Base-by-base conservation (phyloP, 352 stramenopile genomes). In the Globisporangium carolinianum region DNA sequence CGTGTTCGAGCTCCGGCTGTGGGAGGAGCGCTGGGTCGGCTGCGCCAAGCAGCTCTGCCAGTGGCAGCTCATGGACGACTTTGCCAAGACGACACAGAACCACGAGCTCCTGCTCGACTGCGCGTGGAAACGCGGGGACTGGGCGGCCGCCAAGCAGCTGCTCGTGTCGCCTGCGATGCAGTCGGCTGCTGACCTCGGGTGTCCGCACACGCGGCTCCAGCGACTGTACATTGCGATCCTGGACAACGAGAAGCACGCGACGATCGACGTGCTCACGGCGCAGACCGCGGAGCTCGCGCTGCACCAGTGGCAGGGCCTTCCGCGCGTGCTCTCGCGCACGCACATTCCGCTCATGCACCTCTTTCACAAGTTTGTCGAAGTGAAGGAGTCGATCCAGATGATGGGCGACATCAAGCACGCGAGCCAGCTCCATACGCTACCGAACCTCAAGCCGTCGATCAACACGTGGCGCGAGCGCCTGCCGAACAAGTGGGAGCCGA, bases 401-500 rank as follows among this genome's bases (percentile, higher is more conserved):
- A 94, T 95, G 85, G 56, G 68, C 50, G 84, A 96, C 42, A 92
- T 97, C 41, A 93, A 93, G 60, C 65, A 79, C 35, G 83, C 80
- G n/a, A 94, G 78, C 49, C 68, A 83, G 41, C 63, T 87, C 37
- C 87, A 95, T 55, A 87, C 84, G n/a, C 58, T 92, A 8, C 90
- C 90, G 17, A 95, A 97, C 52, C 73, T 97, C 39, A 97, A 97
- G 62, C 80, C 86, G 35, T 89, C 79, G 18, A 94, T 97, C 66
- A 95, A 95, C 73, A 96, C 87, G 52, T 98, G 91, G 91, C 73
- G 90, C 47, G 89, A 97, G 62, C 87, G 91, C 1, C 69, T 97
- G 50, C 91, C 91, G 8, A 98, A 98, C 69, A 95, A 95, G 65
- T 97, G 91, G 86, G 91, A 98, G 41, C 84, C 86, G 11, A 93